A percentile compares a stretch with the other conserved stretches of the same genome.
phyloP scores from a whole-genome alignment of 306 rosid genomes.

The Cercis canadensis region DNA sequence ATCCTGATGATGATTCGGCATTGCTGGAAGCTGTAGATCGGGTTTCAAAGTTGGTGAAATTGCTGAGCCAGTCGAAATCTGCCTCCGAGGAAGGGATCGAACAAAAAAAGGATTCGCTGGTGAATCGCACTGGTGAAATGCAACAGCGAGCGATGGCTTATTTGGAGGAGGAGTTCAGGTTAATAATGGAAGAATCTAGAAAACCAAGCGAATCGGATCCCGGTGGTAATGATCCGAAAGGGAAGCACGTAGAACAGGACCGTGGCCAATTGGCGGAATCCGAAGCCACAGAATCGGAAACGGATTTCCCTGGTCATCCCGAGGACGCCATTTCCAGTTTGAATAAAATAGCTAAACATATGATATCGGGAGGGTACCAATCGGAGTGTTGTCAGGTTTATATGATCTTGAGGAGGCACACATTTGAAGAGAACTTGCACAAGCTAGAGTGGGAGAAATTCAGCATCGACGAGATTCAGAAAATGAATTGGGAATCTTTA shows the following conservation, averaged over 20 bases:
- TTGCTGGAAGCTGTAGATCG: conserved; percentile 55
- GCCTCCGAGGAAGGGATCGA: conserved; percentile 17
- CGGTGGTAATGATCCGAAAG: conserved; percentile 30
- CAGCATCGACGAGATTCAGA: conserved; percentile 71
- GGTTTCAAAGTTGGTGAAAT: conserved; percentile 48
- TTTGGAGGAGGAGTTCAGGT: conserved; percentile 74
- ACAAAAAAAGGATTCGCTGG: conserved; percentile 27
- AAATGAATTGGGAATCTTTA: conserved; percentile 57
- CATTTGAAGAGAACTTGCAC: conserved; percentile 46
- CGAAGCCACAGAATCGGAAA: conserved; percentile 25
- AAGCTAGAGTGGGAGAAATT: conserved; percentile 54
- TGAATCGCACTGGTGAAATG: conserved; percentile 54
- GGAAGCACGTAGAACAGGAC: conserved; percentile 46
- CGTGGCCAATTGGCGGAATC: conserved; percentile 13
- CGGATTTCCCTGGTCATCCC: conserved; percentile 49
- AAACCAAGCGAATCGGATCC: conserved; percentile 31
- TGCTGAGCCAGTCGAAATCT: conserved; percentile 29
- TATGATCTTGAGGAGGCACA: conserved; percentile 44
- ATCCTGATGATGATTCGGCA: conserved; percentile 42
- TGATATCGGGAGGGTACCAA: conserved; percentile 52
- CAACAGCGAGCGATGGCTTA: conserved; percentile 60
- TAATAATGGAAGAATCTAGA: conserved; percentile 60
- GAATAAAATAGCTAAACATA: conserved; percentile 45
- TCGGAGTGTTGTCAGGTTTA: conserved; percentile 64
- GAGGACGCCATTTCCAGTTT: conserved; percentile 44